These are phyloP conservation scores for Paramecium primaurelia DNA, from an alignment of 73 alveolate genomes.

Conservation along the genomic window DNA sequence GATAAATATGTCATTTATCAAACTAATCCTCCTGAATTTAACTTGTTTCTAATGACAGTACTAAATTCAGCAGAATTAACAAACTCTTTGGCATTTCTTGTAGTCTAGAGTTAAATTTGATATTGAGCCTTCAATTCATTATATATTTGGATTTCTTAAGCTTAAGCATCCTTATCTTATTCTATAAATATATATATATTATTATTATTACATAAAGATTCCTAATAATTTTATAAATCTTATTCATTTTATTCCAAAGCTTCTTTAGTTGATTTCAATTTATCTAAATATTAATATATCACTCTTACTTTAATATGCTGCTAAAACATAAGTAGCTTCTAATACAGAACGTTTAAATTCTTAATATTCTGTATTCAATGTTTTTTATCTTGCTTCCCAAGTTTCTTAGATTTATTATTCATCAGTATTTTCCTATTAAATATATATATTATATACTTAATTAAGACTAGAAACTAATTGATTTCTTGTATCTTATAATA, in stretches of 20 bases:
- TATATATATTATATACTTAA: background rate
- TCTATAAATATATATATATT: background rate
- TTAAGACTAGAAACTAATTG: background rate
- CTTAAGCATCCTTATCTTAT: conserved; percentile 19
- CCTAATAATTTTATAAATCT: background rate
- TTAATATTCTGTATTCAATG: background rate
- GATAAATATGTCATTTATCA: background rate
- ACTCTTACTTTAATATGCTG: background rate
- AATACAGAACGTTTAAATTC: background rate
- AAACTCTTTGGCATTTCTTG: conserved; percentile 2
- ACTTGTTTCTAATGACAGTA: background rate
- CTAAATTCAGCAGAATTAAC: conserved; percentile 29
- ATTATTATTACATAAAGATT: background rate
- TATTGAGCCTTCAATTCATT: background rate
- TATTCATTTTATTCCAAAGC: background rate
- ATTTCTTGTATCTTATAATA: conserved; percentile 18
- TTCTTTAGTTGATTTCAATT: conserved; percentile 8
- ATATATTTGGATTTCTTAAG: background rate
- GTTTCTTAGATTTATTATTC: background rate
- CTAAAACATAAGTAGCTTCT: background rate
- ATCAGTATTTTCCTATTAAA: background rate
- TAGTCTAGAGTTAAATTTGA: background rate
- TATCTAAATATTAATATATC: background rate
- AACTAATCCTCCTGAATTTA: background rate
- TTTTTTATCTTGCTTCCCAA: background rate